phyloP scores from a whole-genome alignment of 1,284 basidiomycete species.

The Leccinum fuscescens region DNA sequence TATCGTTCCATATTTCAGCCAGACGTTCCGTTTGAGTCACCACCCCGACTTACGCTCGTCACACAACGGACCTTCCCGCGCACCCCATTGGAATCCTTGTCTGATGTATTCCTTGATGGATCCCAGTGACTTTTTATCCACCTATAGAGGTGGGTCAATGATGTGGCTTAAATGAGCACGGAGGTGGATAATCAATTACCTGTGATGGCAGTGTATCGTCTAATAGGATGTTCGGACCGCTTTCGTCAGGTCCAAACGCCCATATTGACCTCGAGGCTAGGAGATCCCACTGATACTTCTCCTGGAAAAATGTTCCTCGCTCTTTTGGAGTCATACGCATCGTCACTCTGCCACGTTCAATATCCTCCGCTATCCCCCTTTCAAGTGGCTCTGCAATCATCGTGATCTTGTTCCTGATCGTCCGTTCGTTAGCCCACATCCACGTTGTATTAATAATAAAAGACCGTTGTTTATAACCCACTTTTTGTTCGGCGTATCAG shows the following conservation, averaged over 20 bases:
- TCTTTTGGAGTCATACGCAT: conserved; percentile 95
- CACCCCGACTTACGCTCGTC: conserved; percentile 84
- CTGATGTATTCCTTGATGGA: conserved; percentile 94
- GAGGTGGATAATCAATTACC: conserved; percentile 39
- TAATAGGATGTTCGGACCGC: conserved; percentile 89
- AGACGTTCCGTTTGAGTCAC: conserved; percentile 4
- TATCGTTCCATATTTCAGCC: conserved; percentile 32
- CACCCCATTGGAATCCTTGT: conserved; percentile 99
- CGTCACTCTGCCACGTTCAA: conserved; percentile 86
- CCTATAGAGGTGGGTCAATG: conserved; percentile 38
- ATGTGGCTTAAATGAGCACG: background rate
- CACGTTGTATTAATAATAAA: conserved; percentile 3
- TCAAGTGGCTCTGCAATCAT: conserved; percentile 98
- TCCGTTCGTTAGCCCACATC: conserved; percentile 15
- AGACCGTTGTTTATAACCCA: conserved; percentile 38
- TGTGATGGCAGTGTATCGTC: conserved; percentile 97
- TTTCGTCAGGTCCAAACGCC: conserved; percentile 99
- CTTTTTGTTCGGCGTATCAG: conserved; percentile 99
- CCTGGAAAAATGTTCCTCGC: conserved; percentile 90
- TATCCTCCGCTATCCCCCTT: conserved; percentile 89
- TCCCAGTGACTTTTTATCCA: conserved; percentile 90
- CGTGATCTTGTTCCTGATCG: conserved; percentile 85
- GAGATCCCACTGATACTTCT: conserved; percentile 98
- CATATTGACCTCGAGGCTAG: conserved; percentile 97
- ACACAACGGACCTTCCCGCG: conserved; percentile 94